phyloP scores from a whole-genome alignment of 2,329 filamentous ascomycete species.

The Camptophora hylomeconis region DNA sequence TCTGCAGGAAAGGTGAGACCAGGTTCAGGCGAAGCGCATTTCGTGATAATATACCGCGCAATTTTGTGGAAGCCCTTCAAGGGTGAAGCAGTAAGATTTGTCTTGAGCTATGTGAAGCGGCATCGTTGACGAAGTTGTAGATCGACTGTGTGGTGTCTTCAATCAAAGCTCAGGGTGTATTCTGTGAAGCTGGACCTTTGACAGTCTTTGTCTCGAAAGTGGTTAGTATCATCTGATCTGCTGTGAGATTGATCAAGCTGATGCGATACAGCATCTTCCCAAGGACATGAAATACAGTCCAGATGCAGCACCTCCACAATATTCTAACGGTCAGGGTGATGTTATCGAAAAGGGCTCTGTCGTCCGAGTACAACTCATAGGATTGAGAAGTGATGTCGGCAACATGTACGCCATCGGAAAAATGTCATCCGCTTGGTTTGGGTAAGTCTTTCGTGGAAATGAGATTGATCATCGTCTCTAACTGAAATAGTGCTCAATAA shows the following conservation, averaged over 20 bases:
- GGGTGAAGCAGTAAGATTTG: slow-evolving; percentile 65
- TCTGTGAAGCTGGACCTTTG: slow-evolving; percentile 35
- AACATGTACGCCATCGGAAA: slow-evolving; percentile 96
- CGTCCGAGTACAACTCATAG: slow-evolving; percentile 86
- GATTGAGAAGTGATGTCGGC: slow-evolving; percentile 82
- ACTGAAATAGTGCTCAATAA: slow-evolving; percentile 9
- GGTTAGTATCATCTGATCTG: slow-evolving; percentile 3
- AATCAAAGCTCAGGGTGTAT: slow-evolving; percentile 83
- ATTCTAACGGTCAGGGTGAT: slow-evolving; percentile 80
- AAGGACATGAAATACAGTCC: slow-evolving; percentile 86
- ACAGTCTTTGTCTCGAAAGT: slow-evolving; percentile 40
- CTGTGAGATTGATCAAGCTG: slow-evolving; percentile 6
- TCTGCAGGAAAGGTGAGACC: slow-evolving; percentile 87
- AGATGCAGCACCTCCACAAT: slow-evolving; percentile 92
- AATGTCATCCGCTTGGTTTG: slow-evolving; percentile 62
- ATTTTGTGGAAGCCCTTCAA: slow-evolving; percentile 98
- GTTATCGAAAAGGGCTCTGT: slow-evolving; percentile 90
- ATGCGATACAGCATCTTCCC: slow-evolving; percentile 47
- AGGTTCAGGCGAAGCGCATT: slow-evolving; percentile 82
- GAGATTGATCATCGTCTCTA: slow-evolving; percentile 2
- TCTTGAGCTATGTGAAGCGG: slow-evolving; percentile 2
- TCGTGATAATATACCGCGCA: slow-evolving; percentile 86
- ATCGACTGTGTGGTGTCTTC: slow-evolving; percentile 88
- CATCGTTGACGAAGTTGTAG: slow-evolving; percentile 35
- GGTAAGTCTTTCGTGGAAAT: slow-evolving; percentile 25